Evolutionary conservation across 495 filamentous ascomycete genomes (phyloP).

Genomic region (Penicillium silybi): DNA sequence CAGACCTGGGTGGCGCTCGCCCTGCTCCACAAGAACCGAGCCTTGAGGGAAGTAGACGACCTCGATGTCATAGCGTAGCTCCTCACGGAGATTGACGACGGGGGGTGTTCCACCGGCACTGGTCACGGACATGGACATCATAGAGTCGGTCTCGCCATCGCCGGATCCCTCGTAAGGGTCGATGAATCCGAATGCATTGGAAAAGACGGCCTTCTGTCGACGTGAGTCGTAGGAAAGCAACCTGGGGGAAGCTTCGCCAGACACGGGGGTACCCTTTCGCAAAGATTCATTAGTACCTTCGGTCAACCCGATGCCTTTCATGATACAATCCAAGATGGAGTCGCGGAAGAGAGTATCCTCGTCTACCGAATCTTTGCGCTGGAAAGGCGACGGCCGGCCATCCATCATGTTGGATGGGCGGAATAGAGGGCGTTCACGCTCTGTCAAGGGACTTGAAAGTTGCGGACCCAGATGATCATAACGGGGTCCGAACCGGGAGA

Average conservation of each 20-base stretch:
- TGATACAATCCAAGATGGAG: slow-evolving; percentile 90
- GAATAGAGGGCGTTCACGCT: slow-evolving; percentile 55
- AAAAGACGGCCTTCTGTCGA: slow-evolving; percentile 77
- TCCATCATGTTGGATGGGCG: slow-evolving; percentile 35
- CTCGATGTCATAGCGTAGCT: slow-evolving; percentile 88
- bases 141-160: slow-evolving; percentile 84
- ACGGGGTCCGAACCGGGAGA: slow-evolving; percentile 55
- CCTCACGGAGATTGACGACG: slow-evolving; percentile 56
- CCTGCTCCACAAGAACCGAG: slow-evolving; percentile 94
- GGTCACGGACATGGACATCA: slow-evolving; percentile 63
- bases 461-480: slow-evolving; percentile 30
- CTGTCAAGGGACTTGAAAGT: slow-evolving; percentile 54
- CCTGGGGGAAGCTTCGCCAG: slow-evolving; percentile 78
- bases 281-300: slow-evolving; percentile 54
- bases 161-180: slow-evolving; percentile 78
- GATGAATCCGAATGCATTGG: slow-evolving; percentile 91
- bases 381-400: slow-evolving; percentile 43
- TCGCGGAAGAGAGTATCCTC: slow-evolving; percentile 86
- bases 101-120: slow-evolving; percentile 53
- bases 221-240: slow-evolving; percentile 82
- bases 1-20: slow-evolving; percentile 89
- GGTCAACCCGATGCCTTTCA: slow-evolving; percentile 86
- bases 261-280: slow-evolving; percentile 57
- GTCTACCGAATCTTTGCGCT: slow-evolving; percentile 71
- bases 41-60: slow-evolving; percentile 96